These are phyloP conservation scores for Discostella stelligeroides DNA, from an alignment of 108 stramenopile genomes.

Conservation along the genomic window DNA sequence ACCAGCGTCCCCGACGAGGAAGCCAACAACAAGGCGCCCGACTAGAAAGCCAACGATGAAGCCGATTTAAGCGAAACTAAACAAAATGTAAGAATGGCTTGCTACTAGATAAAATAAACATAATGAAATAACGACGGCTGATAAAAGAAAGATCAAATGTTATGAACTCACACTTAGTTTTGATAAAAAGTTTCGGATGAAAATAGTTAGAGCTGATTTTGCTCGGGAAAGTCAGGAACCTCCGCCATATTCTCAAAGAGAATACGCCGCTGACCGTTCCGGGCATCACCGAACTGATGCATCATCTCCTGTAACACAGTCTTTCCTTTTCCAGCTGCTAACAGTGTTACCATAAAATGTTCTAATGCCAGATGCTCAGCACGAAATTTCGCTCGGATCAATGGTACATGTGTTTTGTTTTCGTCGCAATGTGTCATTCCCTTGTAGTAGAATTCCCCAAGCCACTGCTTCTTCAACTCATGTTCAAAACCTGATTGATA, in stretches of 20 bases:
- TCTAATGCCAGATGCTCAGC: conserved; percentile 91
- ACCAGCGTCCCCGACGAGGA: too few relatives aligned
- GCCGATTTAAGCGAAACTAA: too few relatives aligned
- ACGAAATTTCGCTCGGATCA: conserved; percentile 88
- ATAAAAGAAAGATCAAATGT: too few relatives aligned
- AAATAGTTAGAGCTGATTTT: conserved; percentile 70
- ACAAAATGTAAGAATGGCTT: too few relatives aligned
- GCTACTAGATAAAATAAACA: too few relatives aligned
- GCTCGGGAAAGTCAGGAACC: conserved; percentile 75
- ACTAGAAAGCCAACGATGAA: too few relatives aligned
- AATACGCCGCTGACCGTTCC: conserved; percentile 84
- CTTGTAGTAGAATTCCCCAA: conserved; percentile 86
- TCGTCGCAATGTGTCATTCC: conserved; percentile 89
- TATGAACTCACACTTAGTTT: too few relatives aligned
- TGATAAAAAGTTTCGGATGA: too few relatives aligned
- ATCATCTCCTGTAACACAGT: conserved; percentile 85
- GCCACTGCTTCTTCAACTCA: conserved; percentile 92
- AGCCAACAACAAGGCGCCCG: too few relatives aligned
- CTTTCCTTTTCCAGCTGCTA: conserved; percentile 83
- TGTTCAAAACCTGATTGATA: conserved; percentile 96
- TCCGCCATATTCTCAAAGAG: conserved; percentile 79
- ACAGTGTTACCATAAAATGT: conserved; percentile 77
- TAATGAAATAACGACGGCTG: too few relatives aligned
- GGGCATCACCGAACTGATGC: conserved; percentile 78
- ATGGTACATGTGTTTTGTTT: conserved; percentile 85